A percentile compares a stretch with the other conserved stretches of the same genome.
Conservation (phyloP, 2,329 filamentous ascomycete genomes). For the Colletotrichum sp. region DNA sequence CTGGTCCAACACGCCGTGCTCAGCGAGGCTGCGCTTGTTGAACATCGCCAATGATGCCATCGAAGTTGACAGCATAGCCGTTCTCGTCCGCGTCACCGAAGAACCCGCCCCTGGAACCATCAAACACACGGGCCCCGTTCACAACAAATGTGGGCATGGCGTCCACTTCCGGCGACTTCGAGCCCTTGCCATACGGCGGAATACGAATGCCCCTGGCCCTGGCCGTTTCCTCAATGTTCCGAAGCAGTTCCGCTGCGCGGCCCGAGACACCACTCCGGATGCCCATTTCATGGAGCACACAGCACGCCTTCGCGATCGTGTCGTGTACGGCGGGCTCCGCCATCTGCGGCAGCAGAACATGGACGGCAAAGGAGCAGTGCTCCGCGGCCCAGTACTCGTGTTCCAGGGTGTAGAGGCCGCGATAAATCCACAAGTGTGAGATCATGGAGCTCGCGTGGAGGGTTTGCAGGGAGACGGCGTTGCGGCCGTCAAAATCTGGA, state of each 20-base stretch:
- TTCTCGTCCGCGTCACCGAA: neutral
- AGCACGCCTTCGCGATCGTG: neutral
- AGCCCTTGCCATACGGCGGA: neutral
- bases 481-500: conserved; percentile 36
- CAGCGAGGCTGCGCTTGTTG: neutral
- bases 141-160: neutral
- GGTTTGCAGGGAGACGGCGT: conserved; percentile 46
- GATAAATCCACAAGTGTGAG: conserved; percentile 26
- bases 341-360: neutral
- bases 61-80: neutral
- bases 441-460: conserved; percentile 31
- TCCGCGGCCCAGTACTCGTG: conserved; percentile 25
- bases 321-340: neutral
- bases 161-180: neutral
- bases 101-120: neutral
- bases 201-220: neutral
- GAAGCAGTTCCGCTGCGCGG: neutral
- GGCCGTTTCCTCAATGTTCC: neutral
- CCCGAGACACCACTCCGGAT: neutral
- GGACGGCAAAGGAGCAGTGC: neutral
- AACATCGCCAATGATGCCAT: neutral
- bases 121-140: neutral
- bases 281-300: neutral
- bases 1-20: neutral
- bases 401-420: conserved; percentile 25